A percentile compares a stretch with the other conserved stretches of the same genome.
Conservation (phyloP, 306 rosid species). For the Quercus berberidifolia region DNA sequence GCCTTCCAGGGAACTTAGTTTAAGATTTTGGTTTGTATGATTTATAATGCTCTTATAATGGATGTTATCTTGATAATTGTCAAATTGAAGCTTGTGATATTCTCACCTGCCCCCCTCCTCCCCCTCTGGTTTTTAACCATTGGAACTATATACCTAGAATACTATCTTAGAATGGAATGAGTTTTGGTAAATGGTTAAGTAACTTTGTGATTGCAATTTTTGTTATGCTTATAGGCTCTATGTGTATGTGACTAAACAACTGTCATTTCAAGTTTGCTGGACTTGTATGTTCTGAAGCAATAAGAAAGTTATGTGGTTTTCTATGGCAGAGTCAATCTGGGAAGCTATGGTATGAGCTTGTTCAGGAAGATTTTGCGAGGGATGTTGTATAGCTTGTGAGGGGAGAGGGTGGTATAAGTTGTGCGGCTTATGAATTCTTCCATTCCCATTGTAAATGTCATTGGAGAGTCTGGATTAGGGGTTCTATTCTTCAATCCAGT, state of each 20-base stretch:
- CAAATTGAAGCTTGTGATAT: not conserved
- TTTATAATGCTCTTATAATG: not conserved
- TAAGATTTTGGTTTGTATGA: not conserved
- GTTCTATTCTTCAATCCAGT: constrained; percentile 33
- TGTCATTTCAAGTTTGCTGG: too few species aligned
- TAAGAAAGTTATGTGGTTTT: not conserved
- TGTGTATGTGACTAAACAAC: too few species aligned
- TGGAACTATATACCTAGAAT: too few species aligned
- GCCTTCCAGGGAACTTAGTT: not conserved
- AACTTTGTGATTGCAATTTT: too few species aligned
- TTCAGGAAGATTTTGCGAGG: constrained; percentile 34
- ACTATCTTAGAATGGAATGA: too few species aligned
- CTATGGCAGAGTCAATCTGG: constrained; percentile 38
- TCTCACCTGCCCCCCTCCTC: too few species aligned
- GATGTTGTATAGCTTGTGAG: constrained; percentile 35
- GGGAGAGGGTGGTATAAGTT: constrained; percentile 13
- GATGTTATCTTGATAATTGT: not conserved
- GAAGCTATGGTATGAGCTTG: constrained; percentile 26
- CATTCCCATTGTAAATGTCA: constrained; percentile 29
- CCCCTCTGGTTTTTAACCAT: too few species aligned
- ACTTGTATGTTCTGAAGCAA: too few species aligned
- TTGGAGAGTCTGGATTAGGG: constrained; percentile 34
- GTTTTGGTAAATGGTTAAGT: too few species aligned
- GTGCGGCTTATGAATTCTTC: constrained; percentile 33
- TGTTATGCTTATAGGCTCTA: too few species aligned